Base-by-base conservation (phyloP, 257 asterid species). In the Dorcoceras hygrometricum region DNA sequence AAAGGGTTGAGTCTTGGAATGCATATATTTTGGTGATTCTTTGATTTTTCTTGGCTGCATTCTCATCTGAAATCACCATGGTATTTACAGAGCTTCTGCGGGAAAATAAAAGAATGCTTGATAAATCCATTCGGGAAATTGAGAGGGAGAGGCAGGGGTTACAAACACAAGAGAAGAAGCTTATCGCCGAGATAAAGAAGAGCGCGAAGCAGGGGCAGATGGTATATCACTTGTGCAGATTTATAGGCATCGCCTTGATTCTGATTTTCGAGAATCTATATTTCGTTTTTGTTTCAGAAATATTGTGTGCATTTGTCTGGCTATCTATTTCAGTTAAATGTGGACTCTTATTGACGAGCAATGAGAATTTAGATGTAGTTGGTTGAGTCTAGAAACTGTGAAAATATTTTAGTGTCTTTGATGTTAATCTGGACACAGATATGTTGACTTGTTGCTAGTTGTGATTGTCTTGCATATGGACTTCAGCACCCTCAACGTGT, bases 121-220 rank as follows among this genome's bases (percentile, higher is more conserved):
- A 93, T 84, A 90, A 89, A 61, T 93, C 99, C 3, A 93, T 93
- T 66, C 84, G 97, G 59, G 99, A 93, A 66, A 93, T 93, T 62
- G 99, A 93, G 76, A 86, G 99, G 86, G 99, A 93, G 86, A 86
- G 99, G 68, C 95, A 86, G 74, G 97, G 90, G 18, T 78, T 93
- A 59, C 99, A 93, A 72, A 72, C 96, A 5, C 99, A 93, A 71
- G 99, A 93, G 76, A 93, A 90, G 79, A 93, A 93, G 76, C 87
- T 93, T 51, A 90, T 93, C 19, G 75, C 77, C 1, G 99, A 93
- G 95, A 93, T 93, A 54, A 93, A 93, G 86, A 93, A 93, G 75
- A 90, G 90, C 16, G 99, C 99, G 19, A 93, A 93, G 84, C 99
- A 93, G 82, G 99, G 96, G 54, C 99, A 93, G 79, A 93, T 93